phyloP scores from a whole-genome alignment of 345 rosid genomes.

The Heritiera fomes region DNA sequence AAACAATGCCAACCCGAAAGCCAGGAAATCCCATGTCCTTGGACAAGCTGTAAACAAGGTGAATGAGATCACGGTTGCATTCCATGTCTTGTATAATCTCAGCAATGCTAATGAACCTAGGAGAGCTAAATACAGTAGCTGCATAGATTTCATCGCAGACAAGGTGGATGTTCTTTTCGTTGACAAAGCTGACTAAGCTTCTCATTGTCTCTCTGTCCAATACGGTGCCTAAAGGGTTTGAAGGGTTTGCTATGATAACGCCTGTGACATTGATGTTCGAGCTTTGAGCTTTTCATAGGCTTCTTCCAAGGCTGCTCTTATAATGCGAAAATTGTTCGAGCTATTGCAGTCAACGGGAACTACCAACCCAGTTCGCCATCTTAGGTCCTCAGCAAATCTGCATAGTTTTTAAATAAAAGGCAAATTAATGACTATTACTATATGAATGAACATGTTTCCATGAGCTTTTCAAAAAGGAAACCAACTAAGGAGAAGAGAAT shows the following conservation, averaged over 20 bases:
- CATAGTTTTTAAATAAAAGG: background rate
- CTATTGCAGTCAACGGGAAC: conserved; percentile 71
- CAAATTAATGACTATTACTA: background rate
- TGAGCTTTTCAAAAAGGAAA: background rate
- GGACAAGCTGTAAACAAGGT: conserved; percentile 78
- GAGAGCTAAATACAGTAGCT: conserved; percentile 59
- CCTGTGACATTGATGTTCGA: conserved; percentile 66
- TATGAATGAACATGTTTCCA: background rate
- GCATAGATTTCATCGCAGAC: conserved; percentile 86
- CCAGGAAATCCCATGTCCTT: conserved; percentile 96
- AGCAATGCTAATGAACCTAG: conserved; percentile 56
- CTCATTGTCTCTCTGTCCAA: conserved; percentile 50
- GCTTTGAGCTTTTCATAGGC: conserved; percentile 53
- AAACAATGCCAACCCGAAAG: conserved; percentile 74
- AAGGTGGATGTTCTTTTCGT: conserved; percentile 59
- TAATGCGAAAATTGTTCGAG: conserved; percentile 62
- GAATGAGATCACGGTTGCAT: conserved; percentile 58
- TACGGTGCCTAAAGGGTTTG: conserved; percentile 81
- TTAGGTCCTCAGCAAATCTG: conserved; percentile 80
- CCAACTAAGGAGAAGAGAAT: conserved; percentile 2
- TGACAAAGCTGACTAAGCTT: conserved; percentile 51
- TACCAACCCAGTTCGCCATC: conserved; percentile 80
- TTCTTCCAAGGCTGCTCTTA: conserved; percentile 50
- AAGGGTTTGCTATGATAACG: conserved; percentile 73
- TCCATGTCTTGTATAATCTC: conserved; percentile 57